Base-by-base conservation (phyloP, 2,329 filamentous ascomycete species). In the Fusarium nelsonii region DNA sequence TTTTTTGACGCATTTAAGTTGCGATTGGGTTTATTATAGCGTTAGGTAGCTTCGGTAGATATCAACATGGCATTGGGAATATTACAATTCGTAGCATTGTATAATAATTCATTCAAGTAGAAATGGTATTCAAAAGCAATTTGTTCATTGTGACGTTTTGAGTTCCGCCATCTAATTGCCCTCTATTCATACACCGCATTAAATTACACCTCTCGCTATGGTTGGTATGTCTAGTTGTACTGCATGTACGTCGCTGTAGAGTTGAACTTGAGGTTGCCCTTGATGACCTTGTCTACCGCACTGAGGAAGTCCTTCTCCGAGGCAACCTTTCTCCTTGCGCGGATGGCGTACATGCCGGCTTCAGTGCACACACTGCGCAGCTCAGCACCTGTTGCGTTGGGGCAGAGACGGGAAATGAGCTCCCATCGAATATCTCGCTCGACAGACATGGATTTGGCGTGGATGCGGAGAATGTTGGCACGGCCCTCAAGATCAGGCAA, bases 401-500 rank as follows among this genome's bases (percentile, higher is more conserved):
- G 96, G 83, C 96, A 99, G 69, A 99, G 87, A 74, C 96, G 91
- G 20, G 94, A 97, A 78, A 99, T 98, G 71, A 99, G 88, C 84
- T 99, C 96, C 96, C 96, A 99, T 82, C 96, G 90, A 77, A 99
- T 99, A 78, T 99, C 96, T 54, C 96, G 90, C 87, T 99, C 96
- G 37, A 99, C 96, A 18, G 94, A 97, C 96, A 99, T 99, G 79
- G 93, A 97, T 91, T 98, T 99, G 75, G 96, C 96, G 84, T 98
- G 96, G 76, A 99, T 99, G 51, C 96, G 92, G 44, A 99, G 88
- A 77, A 99, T 98, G 83, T 97, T 98, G 77, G 96, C 96, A 72
- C 96, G 91, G 52, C 96, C 96, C 81, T 99, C 96, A 74, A 98
- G 93, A 80, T 99, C 96, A 26, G 96, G 96, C 26, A 99, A 87